Evolutionary conservation across 2,329 filamentous ascomycete genomes (phyloP).

Genomic region (Paramyrothecium roridum): DNA sequence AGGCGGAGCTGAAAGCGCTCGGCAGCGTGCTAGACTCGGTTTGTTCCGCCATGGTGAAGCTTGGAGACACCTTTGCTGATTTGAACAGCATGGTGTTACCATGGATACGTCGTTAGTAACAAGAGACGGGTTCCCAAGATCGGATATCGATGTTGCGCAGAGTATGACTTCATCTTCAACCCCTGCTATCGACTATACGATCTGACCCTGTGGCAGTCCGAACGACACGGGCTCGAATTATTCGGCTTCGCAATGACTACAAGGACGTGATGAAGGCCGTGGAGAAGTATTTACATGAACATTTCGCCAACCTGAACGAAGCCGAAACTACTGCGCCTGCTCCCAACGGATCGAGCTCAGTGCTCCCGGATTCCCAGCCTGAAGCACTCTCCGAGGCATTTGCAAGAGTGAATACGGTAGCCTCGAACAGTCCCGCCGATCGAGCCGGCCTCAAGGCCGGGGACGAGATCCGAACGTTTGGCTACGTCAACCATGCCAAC

Average conservation of each 20-base stretch:
- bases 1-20: constrained; percentile 82
- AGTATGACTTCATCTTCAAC: constrained; percentile 50
- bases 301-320: constrained; percentile 72
- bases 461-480: constrained; percentile 82
- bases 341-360: constrained; percentile 21
- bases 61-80: background rate
- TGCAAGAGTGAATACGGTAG: constrained; percentile 85
- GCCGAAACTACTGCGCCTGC: constrained; percentile 26
- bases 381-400: constrained; percentile 48
- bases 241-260: constrained; percentile 88
- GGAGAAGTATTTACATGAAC: constrained; percentile 82
- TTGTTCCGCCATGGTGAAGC: constrained; percentile 26
- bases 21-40: constrained; percentile 87
- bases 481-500: constrained; percentile 77
- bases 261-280: constrained; percentile 81
- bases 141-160: constrained; percentile 92
- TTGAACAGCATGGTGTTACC: constrained; percentile 75
- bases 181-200: background rate
- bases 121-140: constrained; percentile 85
- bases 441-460: constrained; percentile 75
- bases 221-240: constrained; percentile 87
- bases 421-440: constrained; percentile 74
- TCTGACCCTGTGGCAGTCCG: constrained; percentile 57
- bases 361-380: constrained; percentile 25
- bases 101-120: constrained; percentile 90